Conservation (phyloP, 768 basidiomycete genomes). For the Thelephora ganbajun region DNA sequence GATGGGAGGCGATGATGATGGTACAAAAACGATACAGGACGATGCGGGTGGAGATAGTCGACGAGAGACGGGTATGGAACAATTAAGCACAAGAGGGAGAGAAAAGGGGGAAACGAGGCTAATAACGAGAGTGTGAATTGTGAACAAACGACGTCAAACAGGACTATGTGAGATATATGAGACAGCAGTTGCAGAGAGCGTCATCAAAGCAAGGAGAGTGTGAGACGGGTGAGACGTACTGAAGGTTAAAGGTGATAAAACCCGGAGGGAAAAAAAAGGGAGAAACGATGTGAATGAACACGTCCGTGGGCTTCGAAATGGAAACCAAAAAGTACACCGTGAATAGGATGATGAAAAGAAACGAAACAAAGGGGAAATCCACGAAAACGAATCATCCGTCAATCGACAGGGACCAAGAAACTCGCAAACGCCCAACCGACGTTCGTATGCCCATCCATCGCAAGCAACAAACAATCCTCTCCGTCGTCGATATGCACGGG, state of each 20-base stretch:
- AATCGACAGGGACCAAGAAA: conserved; percentile 53
- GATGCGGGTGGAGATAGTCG: no score
- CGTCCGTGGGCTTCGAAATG: background rate
- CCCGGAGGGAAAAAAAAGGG: background rate
- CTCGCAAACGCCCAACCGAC: conserved; percentile 78
- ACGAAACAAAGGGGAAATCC: conserved; percentile 4
- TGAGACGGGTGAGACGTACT: no score
- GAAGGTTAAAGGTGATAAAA: background rate
- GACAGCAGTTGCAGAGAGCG: no score
- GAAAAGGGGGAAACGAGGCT: no score
- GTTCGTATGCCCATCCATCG: conserved; percentile 36
- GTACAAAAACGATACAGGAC: no score
- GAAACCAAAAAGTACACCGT: background rate
- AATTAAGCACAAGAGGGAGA: no score
- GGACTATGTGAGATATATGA: no score
- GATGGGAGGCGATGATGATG: no score
- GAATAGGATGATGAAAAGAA: background rate
- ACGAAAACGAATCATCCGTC: conserved; percentile 7
- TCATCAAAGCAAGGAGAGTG: no score
- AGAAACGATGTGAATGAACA: background rate
- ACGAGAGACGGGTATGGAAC: no score
- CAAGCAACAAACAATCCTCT: conserved; percentile 65
- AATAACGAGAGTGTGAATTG: no score
- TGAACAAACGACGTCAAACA: no score
- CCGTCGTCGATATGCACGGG: conserved; percentile 70